Evolutionary conservation across 768 basidiomycete genomes (phyloP), one percentile per base, ranked within the genome.

Genomic region (Suillus subluteus): DNA sequence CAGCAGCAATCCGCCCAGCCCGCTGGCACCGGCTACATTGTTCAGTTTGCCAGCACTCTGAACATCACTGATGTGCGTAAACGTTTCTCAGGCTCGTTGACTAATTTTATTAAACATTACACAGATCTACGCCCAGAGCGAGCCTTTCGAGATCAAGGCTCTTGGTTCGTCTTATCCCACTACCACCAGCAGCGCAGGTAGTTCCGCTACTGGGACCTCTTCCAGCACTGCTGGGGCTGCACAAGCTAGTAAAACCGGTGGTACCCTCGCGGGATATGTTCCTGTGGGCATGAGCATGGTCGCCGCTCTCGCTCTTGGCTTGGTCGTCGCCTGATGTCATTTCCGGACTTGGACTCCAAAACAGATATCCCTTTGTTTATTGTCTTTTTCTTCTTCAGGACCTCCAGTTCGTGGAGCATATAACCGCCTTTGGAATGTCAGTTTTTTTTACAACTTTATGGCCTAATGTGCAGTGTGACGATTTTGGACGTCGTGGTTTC

Each of bases 121-220:
- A 26, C 68, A 92, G 88, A 66, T 92, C 64, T 91, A 82, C 67
- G 87, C 88, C 15, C 72, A 75, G 44, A 86, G 88, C 35, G 58
- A 82, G 64, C 73, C 77, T 5, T 93, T 93, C 75, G 85, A 87
- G 74, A 82, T 93, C 75, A 86, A 88, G 73, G 73, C 88, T 7
- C 67, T 78, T 40, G 87, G 87, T 61, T 80, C 89, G 43, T 9
- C 79, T 15, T 91, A 87, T 71, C 87, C 88, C 12, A 58, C 75
- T 4, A 65, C 84, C 23, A 71, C 77, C 23, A 30, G 18, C 11
- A 13, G 75, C 80, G 16, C 74, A 79, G 21, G 73, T 78, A 26
- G 59, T 12, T 69, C 79, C 6, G 70, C 68, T 35, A 50, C 73
- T 6, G 68, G 73, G 13, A 59, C 74, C 40, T 66, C 74, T 30